Evolutionary conservation across 2,329 filamentous ascomycete species (phyloP).

Genomic region (Stachybotrys chlorohalonatus): DNA sequence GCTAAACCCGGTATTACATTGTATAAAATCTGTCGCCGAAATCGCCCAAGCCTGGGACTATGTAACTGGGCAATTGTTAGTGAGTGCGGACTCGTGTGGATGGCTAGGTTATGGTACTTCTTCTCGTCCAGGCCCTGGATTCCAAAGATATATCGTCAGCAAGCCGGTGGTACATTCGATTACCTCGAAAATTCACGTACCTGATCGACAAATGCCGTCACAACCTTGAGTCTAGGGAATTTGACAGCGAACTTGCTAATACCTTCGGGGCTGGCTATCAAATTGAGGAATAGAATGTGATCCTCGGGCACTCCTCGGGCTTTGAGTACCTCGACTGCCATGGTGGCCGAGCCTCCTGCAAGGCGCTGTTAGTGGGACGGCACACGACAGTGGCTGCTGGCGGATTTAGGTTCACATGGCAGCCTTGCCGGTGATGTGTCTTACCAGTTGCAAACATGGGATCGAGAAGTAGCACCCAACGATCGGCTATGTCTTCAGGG

Average conservation of each 20-base stretch:
- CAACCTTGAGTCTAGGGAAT: constrained; percentile 82
- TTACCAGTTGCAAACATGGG: constrained; percentile 98
- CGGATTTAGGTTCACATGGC: background rate
- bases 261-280: constrained; percentile 94
- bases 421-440: constrained; percentile 7
- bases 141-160: constrained; percentile 58
- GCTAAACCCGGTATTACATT: constrained; percentile 40
- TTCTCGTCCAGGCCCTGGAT: constrained; percentile 80
- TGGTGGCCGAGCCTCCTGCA: constrained; percentile 83
- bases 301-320: constrained; percentile 88
- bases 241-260: constrained; percentile 80
- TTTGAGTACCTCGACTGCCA: constrained; percentile 92
- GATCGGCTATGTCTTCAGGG: constrained; percentile 80
- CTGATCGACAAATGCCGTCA: constrained; percentile 92
- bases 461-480: constrained; percentile 90
- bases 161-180: constrained; percentile 26
- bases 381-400: background rate
- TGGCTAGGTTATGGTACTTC: constrained; percentile 54
- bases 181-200: constrained; percentile 23
- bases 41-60: constrained; percentile 86
- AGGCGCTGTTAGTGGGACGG: background rate
- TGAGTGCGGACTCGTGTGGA: constrained; percentile 7
- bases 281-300: constrained; percentile 88
- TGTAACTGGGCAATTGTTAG: constrained; percentile 61
- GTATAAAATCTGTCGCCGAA: constrained; percentile 97